Evolutionary conservation across 1,284 basidiomycete species (phyloP).

Genomic region (Apiotrichum mycotoxinovorans): DNA sequence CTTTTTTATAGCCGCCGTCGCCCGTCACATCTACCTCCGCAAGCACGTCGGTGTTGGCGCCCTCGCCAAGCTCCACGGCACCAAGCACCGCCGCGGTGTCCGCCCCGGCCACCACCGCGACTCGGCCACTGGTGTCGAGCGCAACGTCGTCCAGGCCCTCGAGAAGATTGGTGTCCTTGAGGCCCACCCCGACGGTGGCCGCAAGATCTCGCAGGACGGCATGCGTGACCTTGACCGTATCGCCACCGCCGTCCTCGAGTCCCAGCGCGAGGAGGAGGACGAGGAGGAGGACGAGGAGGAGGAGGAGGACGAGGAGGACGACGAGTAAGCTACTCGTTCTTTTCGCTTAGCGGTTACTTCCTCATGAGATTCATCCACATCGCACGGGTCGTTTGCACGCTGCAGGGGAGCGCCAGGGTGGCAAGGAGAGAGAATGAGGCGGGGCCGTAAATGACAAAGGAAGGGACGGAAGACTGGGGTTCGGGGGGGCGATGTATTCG

Average conservation of each 20-base stretch:
- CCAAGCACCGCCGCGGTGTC: slow-evolving; percentile 90
- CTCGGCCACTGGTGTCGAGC: slow-evolving; percentile 81
- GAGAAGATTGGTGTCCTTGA: slow-evolving; percentile 99
- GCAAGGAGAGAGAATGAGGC: no score
- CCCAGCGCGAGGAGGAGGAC: slow-evolving; percentile 74
- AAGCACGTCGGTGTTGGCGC: slow-evolving; percentile 95
- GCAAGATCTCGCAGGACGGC: slow-evolving; percentile 95
- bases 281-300: slow-evolving; percentile 78
- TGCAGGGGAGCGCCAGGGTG: no score
- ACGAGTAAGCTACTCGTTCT: slow-evolving; percentile 49
- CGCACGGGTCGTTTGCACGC: not conserved
- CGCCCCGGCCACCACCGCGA: slow-evolving; percentile 91
- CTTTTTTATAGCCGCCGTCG: slow-evolving; percentile 71
- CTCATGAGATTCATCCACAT: slow-evolving; percentile 27
- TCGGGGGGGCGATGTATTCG: no score
- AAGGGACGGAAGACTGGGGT: no score
- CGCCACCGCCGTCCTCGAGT: slow-evolving; percentile 92
- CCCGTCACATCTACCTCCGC: slow-evolving; percentile 99
- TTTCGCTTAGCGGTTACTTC: slow-evolving; percentile 16
- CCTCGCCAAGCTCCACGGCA: slow-evolving; percentile 94
- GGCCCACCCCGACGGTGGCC: slow-evolving; percentile 86
- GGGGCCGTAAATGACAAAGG: no score
- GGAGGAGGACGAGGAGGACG: slow-evolving; percentile 56
- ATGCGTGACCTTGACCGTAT: slow-evolving; percentile 92
- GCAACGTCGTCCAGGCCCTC: slow-evolving; percentile 89